These are phyloP conservation scores for Sabuloglossum arenarium DNA, from an alignment of 495 filamentous ascomycete genomes.

Conservation along the genomic window DNA sequence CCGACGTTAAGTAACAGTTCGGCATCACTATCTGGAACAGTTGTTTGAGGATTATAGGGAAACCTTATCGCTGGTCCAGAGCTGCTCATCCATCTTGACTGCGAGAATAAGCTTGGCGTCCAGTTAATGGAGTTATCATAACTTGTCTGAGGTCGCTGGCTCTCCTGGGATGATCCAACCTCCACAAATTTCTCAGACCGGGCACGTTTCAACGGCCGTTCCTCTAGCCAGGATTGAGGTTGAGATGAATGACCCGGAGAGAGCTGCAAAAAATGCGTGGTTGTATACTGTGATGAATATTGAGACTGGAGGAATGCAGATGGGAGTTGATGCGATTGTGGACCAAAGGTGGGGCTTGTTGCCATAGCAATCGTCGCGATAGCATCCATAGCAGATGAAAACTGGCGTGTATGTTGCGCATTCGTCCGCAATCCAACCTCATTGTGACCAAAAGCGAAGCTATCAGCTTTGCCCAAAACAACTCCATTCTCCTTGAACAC, in stretches of 20 bases:
- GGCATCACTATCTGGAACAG: conserved; percentile 1
- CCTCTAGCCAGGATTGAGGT: neutral
- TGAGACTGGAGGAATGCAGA: neutral
- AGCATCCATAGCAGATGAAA: conserved; percentile 6
- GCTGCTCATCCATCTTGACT: neutral
- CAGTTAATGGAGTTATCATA: neutral
- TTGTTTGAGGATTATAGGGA: neutral
- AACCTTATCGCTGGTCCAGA: neutral
- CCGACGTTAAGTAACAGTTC: conserved; percentile 6
- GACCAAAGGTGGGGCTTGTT: conserved; percentile 2
- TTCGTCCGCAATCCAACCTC: neutral
- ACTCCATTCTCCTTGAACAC: neutral
- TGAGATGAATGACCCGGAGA: neutral
- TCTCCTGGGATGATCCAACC: neutral
- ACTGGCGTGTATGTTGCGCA: neutral
- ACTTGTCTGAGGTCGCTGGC: neutral
- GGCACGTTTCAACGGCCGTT: neutral
- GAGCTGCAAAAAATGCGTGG: neutral
- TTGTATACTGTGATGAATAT: neutral
- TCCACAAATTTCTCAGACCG: neutral
- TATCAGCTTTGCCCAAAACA: neutral
- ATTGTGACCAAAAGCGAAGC: neutral
- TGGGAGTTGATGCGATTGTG: conserved; percentile 1
- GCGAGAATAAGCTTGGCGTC: neutral
- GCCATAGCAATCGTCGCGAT: conserved; percentile 7